A percentile compares a stretch with the other conserved stretches of the same genome.
These are phyloP conservation scores for Cytospora piceicola DNA, from an alignment of 2,329 filamentous ascomycete genomes.

Conservation along the genomic window DNA sequence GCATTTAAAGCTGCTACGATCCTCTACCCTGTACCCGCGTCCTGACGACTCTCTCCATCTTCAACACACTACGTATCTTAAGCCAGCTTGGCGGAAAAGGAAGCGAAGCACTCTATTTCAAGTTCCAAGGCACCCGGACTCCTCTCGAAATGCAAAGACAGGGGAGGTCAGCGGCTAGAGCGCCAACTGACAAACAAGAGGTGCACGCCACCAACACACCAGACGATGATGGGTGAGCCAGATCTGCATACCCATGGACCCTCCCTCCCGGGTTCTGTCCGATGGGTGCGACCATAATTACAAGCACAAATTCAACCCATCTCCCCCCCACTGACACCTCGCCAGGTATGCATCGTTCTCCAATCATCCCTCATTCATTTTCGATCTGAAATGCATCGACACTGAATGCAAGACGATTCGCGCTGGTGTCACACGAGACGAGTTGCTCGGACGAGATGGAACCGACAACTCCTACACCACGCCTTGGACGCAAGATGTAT, in stretches of 20 bases:
- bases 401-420: neutral
- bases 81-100: neutral
- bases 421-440: neutral
- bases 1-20: neutral
- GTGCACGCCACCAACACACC: neutral
- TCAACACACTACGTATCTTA: neutral
- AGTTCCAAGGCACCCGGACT: neutral
- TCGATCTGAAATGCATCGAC: neutral
- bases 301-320: neutral
- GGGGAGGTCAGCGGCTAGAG: neutral
- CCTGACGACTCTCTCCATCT: neutral
- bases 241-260: neutral
- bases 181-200: neutral
- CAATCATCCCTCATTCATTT: neutral
- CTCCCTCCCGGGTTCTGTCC: neutral
- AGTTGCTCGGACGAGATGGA: neutral
- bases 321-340: neutral
- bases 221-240: neutral
- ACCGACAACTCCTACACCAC: neutral
- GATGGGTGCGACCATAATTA: neutral
- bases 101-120: neutral
- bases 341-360: neutral
- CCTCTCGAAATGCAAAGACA: neutral
- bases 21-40: neutral
- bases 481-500: neutral